Evolutionary conservation across 306 rosid genomes (phyloP).

Genomic region (Canavalia gladiata): DNA sequence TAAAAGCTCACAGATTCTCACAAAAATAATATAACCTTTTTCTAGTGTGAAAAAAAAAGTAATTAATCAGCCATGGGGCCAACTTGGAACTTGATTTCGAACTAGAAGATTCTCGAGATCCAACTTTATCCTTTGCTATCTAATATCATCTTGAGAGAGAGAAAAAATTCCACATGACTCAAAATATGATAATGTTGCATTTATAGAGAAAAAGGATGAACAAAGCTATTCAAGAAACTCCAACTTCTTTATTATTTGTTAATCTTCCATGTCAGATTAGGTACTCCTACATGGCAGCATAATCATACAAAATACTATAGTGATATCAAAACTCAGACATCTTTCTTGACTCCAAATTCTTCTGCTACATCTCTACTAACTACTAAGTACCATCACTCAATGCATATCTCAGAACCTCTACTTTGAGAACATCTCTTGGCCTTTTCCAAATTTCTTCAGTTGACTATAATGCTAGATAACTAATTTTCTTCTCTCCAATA

Average conservation of each 20-base stretch:
- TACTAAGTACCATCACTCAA: not conserved
- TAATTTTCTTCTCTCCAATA: slow-evolving; percentile 47
- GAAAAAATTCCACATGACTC: not conserved
- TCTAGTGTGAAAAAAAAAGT: not conserved
- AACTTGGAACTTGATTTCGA: slow-evolving; percentile 24
- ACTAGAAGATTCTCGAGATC: slow-evolving; percentile 17
- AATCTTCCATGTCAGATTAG: slow-evolving; percentile 41
- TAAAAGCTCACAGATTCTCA: slow-evolving; percentile 31
- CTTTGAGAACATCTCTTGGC: slow-evolving; percentile 37
- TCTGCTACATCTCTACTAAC: slow-evolving; percentile 41
- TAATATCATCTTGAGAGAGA: slow-evolving; percentile 8
- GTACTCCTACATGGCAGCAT: slow-evolving; percentile 44
- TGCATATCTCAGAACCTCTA: slow-evolving; percentile 31
- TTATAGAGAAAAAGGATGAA: slow-evolving; percentile 6
- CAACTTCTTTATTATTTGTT: slow-evolving; percentile 33
- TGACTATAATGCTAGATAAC: slow-evolving; percentile 4
- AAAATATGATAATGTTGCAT: slow-evolving; percentile 17
- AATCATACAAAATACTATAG: slow-evolving; percentile 46
- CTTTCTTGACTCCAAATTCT: slow-evolving; percentile 47
- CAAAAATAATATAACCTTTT: slow-evolving; percentile 27
- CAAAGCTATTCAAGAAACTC: slow-evolving; percentile 34
- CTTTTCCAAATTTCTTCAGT: slow-evolving; percentile 40
- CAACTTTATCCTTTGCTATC: slow-evolving; percentile 18
- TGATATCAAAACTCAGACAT: slow-evolving; percentile 47
- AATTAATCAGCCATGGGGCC: slow-evolving; percentile 24